Percentiles rank a stretch among this genome's conserved stretches.
Conservation (phyloP, 495 filamentous ascomycete genomes). For the Tuber melanosporum region DNA sequence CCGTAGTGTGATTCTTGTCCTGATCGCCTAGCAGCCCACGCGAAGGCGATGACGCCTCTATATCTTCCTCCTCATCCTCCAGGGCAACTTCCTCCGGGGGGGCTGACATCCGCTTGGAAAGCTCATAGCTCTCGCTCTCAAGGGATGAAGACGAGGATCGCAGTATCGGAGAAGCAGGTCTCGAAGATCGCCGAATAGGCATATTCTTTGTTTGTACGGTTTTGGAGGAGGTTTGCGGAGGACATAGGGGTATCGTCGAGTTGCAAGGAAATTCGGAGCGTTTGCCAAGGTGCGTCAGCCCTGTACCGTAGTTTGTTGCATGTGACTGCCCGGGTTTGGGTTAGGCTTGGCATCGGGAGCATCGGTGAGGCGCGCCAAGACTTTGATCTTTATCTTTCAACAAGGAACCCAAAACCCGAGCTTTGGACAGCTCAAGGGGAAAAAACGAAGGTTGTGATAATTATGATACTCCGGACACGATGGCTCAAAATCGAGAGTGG, state of each 20-base stretch:
- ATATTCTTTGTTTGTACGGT: not conserved
- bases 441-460: not conserved
- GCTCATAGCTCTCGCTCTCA: constrained; percentile 17
- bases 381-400: not conserved
- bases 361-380: not conserved
- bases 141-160: constrained; percentile 12
- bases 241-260: not conserved
- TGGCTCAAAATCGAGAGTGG: too few relatives aligned
- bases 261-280: not conserved
- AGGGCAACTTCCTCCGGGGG: constrained; percentile 1
- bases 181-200: not conserved
- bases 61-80: constrained; percentile 12
- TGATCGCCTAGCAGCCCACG: constrained; percentile 12
- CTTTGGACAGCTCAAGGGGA: not conserved
- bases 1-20: not conserved
- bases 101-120: constrained; percentile 7
- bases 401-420: not conserved
- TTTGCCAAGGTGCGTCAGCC: not conserved
- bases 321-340: not conserved
- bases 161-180: not conserved
- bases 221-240: not conserved
- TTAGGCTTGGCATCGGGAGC: not conserved
- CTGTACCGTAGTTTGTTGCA: not conserved
- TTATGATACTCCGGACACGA: too few relatives aligned
- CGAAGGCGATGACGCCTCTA: constrained; percentile 24